Evolutionary conservation across 1,284 basidiomycete species (phyloP).

Genomic region (Hymenochaete sp.): DNA sequence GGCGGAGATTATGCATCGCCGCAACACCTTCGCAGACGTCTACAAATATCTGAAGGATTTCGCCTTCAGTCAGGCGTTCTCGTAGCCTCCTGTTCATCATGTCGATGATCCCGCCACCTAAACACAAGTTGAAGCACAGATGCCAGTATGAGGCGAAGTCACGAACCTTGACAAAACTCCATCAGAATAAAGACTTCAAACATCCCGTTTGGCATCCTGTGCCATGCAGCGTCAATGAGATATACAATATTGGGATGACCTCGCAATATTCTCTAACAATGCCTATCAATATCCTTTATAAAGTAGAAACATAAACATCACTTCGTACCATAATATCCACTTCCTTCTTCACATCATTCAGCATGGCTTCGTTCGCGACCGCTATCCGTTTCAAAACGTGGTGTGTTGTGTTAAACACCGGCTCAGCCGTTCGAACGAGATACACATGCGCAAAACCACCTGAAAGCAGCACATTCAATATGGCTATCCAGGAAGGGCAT

Average conservation of each 20-base stretch:
- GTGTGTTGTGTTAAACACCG: constrained; percentile 83
- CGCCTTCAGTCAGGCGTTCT: constrained; percentile 87
- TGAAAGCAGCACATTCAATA: constrained; percentile 25
- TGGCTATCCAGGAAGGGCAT: not conserved
- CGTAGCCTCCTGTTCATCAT: constrained; percentile 96
- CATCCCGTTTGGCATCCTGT: constrained; percentile 69
- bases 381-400: constrained; percentile 98
- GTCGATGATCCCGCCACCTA: constrained; percentile 97
- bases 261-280: constrained; percentile 66
- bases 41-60: constrained; percentile 97
- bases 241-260: constrained; percentile 91
- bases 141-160: not conserved
- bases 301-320: constrained; percentile 18
- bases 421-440: constrained; percentile 79
- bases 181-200: constrained; percentile 99
- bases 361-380: constrained; percentile 82
- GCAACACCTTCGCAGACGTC: constrained; percentile 91
- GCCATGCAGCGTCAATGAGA: constrained; percentile 90
- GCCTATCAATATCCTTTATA: constrained; percentile 22
- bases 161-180: constrained; percentile 80
- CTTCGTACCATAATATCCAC: constrained; percentile 92
- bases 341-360: constrained; percentile 94
- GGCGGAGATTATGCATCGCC: constrained; percentile 90
- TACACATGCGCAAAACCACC: constrained; percentile 99
- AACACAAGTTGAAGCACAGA: not conserved